Percentiles rank a stretch among this genome's conserved stretches.
phyloP scores from a whole-genome alignment of 2,329 filamentous ascomycete species.

The Colletotrichum salicis region DNA sequence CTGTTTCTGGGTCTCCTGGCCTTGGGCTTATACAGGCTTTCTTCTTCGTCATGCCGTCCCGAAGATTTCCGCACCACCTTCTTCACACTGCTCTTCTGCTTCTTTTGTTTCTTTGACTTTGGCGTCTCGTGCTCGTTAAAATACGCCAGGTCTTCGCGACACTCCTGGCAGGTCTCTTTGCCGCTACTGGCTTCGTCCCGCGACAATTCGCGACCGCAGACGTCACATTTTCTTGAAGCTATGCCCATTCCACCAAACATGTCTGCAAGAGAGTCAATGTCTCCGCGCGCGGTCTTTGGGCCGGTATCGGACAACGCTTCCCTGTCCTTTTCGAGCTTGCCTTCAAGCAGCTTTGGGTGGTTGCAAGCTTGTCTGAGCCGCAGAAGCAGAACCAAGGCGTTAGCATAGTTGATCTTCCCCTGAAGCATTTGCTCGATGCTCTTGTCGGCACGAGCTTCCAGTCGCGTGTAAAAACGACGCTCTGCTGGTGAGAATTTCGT shows the following conservation, averaged over 20 bases:
- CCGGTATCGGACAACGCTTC: constrained; percentile 75
- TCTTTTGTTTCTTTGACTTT: constrained; percentile 52
- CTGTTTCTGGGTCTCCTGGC: constrained; percentile 58
- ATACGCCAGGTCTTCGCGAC: constrained; percentile 77
- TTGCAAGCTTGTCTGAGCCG: constrained; percentile 94
- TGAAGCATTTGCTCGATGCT: constrained; percentile 91
- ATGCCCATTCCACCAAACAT: constrained; percentile 88
- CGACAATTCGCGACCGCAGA: constrained; percentile 79
- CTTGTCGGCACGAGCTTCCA: constrained; percentile 86
- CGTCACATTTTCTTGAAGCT: constrained; percentile 80
- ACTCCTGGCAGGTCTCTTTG: constrained; percentile 75
- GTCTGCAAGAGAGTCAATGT: constrained; percentile 85
- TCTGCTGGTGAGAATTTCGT: constrained; percentile 84
- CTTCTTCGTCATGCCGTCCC: constrained; percentile 22
- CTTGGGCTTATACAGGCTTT: constrained; percentile 37
- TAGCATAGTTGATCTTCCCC: constrained; percentile 87
- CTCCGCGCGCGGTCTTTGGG: constrained; percentile 65
- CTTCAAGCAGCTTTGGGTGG: constrained; percentile 87
- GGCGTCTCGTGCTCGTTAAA: constrained; percentile 61
- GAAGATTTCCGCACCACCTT: constrained; percentile 38
- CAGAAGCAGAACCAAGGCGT: constrained; percentile 90
- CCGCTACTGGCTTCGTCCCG: constrained; percentile 54
- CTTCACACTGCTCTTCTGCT: constrained; percentile 47
- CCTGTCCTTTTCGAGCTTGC: constrained; percentile 86
- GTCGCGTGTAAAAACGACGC: constrained; percentile 83